Evolutionary conservation across 805 yeast species (phyloP).

Genomic region (Cyberlindnera euphorbiae): DNA sequence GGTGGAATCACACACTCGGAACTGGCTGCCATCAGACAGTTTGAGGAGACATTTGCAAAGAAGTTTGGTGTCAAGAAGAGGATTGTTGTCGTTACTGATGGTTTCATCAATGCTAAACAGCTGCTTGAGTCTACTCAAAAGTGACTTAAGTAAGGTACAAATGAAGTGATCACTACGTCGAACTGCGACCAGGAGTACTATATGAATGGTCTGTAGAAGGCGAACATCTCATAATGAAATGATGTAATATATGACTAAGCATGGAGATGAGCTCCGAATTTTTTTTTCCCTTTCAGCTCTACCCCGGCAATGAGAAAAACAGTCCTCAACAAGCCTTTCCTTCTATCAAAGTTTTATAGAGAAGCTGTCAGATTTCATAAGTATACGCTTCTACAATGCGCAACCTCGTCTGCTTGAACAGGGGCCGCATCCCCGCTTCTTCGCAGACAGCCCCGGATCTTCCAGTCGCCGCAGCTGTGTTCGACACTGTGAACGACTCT

Average conservation of each 20-base stretch:
- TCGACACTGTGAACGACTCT: slow-evolving; percentile 72
- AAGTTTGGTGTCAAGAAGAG: slow-evolving; percentile 31
- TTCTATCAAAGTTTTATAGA: too few relatives aligned
- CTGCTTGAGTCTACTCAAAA: slow-evolving; percentile 25
- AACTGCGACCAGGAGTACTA: too few relatives aligned
- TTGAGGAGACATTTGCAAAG: slow-evolving; percentile 41
- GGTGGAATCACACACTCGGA: slow-evolving; percentile 92
- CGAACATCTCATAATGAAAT: too few relatives aligned
- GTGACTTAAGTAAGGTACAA: too few relatives aligned
- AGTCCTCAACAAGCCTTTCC: too few relatives aligned
- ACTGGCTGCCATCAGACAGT: slow-evolving; percentile 60
- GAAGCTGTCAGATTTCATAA: too few relatives aligned
- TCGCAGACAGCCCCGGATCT: slow-evolving; percentile 64
- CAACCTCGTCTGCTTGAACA: slow-evolving; percentile 47
- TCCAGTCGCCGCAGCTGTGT: slow-evolving; percentile 46
- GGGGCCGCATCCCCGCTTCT: slow-evolving; percentile 46
- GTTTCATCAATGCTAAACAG: slow-evolving; percentile 39
- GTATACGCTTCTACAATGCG: too few relatives aligned
- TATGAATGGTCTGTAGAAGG: too few relatives aligned
- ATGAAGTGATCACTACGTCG: too few relatives aligned
- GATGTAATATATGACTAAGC: not conserved
- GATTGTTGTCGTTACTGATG: slow-evolving; percentile 44
- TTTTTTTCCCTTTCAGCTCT: slow-evolving; percentile 1
- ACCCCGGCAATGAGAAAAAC: too few relatives aligned
- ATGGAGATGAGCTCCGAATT: not conserved